A percentile compares a stretch with the other conserved stretches of the same genome.
Conservation (phyloP, 371 early-diverging fungal genomes). For the Zychaea mexicana region DNA sequence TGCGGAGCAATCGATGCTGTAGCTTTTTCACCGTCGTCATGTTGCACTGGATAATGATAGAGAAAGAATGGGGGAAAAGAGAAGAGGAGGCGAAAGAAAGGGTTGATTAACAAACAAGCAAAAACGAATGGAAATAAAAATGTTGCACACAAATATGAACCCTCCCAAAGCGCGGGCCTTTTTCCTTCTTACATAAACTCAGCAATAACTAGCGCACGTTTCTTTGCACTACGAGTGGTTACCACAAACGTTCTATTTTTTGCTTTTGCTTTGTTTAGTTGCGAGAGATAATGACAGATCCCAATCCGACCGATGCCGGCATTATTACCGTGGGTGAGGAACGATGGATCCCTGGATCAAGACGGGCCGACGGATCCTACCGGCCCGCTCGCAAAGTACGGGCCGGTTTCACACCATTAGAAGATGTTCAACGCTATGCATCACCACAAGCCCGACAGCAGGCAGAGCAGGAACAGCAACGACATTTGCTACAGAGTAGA, state of each 20-base stretch:
- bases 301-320: constrained; percentile 50
- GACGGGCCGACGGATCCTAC: constrained; percentile 70
- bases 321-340: constrained; percentile 62
- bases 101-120: not conserved
- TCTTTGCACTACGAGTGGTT: constrained; percentile 10
- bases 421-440: constrained; percentile 65
- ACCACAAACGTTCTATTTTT: constrained; percentile 40
- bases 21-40: not conserved
- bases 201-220: not conserved
- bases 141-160: not conserved
- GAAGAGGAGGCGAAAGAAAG: not conserved
- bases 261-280: too few species aligned
- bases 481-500: constrained; percentile 14
- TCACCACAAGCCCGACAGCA: constrained; percentile 44
- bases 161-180: too few species aligned
- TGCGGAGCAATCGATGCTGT: not conserved
- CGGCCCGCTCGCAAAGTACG: constrained; percentile 72
- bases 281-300: constrained; percentile 57
- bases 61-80: constrained; percentile 1
- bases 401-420: constrained; percentile 66
- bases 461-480: constrained; percentile 17
- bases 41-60: not conserved
- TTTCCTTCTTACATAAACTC: too few species aligned
- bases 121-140: constrained; percentile 3
- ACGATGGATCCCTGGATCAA: constrained; percentile 59